A percentile compares a stretch with the other conserved stretches of the same genome.
These are phyloP conservation scores for Pyrenula aspistea DNA, from an alignment of 495 filamentous ascomycete species.

Conservation along the genomic window DNA sequence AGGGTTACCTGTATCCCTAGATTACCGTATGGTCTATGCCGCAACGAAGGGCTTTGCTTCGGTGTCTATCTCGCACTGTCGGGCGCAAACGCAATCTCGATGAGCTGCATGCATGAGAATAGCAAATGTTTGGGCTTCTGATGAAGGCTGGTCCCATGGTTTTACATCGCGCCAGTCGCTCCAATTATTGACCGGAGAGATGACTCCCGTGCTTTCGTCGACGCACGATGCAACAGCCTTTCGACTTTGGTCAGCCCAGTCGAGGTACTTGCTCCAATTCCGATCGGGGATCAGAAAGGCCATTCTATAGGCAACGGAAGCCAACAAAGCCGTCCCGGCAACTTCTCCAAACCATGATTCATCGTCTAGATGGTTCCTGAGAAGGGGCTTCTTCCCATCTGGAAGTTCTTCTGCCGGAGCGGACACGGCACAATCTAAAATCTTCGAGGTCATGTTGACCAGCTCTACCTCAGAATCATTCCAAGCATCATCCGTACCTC, in stretches of 20 bases:
- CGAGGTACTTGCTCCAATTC: slow-evolving; percentile 24
- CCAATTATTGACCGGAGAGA: not conserved
- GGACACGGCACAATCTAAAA: slow-evolving; percentile 32
- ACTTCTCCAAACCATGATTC: slow-evolving; percentile 38
- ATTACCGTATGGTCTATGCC: not conserved
- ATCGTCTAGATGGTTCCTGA: slow-evolving; percentile 39
- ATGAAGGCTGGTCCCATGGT: not conserved
- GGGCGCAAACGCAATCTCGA: not conserved
- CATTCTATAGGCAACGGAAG: slow-evolving; percentile 33
- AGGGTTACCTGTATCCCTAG: slow-evolving; percentile 39
- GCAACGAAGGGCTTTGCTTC: not conserved
- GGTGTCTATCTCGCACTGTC: not conserved
- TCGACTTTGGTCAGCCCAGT: slow-evolving; percentile 33
- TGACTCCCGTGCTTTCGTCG: not conserved
- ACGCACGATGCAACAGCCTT: slow-evolving; percentile 12
- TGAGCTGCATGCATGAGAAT: not conserved
- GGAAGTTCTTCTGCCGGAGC: slow-evolving; percentile 20
- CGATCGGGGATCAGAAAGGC: slow-evolving; percentile 22
- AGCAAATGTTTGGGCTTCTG: not conserved
- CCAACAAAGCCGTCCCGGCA: slow-evolving; percentile 32
- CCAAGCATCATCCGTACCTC: slow-evolving; percentile 16
- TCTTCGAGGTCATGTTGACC: slow-evolving; percentile 21
- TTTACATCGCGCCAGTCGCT: not conserved
- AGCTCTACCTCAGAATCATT: slow-evolving; percentile 16
- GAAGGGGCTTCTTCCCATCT: slow-evolving; percentile 15